Evolutionary conservation across 1,284 basidiomycete genomes (phyloP).

Genomic region (Pisolithus thermaeus): DNA sequence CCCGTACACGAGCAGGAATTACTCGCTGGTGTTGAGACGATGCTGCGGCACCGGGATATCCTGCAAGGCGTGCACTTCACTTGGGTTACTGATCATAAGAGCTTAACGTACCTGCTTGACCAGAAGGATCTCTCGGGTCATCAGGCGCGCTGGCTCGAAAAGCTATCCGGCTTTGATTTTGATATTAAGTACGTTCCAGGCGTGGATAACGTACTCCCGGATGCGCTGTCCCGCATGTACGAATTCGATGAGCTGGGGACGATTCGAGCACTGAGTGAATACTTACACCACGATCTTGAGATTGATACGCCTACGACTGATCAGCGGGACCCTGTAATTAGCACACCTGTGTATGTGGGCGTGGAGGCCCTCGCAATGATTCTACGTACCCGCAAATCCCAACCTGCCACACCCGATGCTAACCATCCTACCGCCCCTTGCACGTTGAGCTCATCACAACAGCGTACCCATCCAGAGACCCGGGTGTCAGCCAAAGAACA

Average conservation of each 20-base stretch:
- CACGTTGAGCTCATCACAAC: too few species aligned
- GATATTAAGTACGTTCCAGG: constrained; percentile 6
- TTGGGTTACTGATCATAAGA: constrained; percentile 35
- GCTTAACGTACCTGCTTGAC: constrained; percentile 23
- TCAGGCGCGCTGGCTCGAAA: constrained; percentile 36
- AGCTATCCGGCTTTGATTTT: constrained; percentile 11
- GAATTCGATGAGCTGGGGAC: constrained; percentile 13
- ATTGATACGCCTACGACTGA: too few species aligned
- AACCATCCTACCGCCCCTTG: too few species aligned
- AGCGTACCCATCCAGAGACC: too few species aligned
- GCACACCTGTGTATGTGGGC: too few species aligned
- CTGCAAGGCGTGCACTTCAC: constrained; percentile 24
- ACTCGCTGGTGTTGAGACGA: constrained; percentile 11
- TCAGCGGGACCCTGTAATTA: too few species aligned
- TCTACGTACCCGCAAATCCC: too few species aligned
- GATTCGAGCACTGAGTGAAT: constrained; percentile 11
- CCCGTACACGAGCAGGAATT: constrained; percentile 14
- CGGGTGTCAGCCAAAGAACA: too few species aligned
- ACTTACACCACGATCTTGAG: constrained; percentile 1
- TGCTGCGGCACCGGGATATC: constrained; percentile 11
- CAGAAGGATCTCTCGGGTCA: constrained; percentile 30
- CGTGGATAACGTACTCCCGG: too few species aligned
- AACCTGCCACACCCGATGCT: too few species aligned
- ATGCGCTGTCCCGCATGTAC: constrained; percentile 22
- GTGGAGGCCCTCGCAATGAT: too few species aligned